Percentiles rank a stretch among this genome's conserved stretches.
Evolutionary conservation across 139 green algal genomes (phyloP).

Genomic region (Micractinium conductrix): DNA sequence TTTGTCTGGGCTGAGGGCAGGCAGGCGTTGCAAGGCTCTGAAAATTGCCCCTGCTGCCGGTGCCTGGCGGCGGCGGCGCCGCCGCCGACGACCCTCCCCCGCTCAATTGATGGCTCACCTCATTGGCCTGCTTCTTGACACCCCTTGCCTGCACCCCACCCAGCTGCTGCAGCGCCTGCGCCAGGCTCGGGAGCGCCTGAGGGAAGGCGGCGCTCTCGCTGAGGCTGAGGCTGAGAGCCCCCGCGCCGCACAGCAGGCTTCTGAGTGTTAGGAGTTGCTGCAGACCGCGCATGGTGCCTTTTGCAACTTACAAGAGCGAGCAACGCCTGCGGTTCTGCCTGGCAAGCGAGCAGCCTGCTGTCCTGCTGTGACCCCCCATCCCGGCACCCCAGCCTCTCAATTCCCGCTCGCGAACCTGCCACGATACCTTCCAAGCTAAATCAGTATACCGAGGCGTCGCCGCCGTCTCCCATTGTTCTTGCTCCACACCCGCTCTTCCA

Average conservation of each 20-base stretch:
- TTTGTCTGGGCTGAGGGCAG: neutral
- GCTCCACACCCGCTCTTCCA: no score
- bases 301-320: neutral
- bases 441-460: neutral
- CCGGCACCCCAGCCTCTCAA: no score
- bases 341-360: no score
- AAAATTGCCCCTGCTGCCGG: neutral
- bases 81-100: neutral
- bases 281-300: neutral
- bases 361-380: no score
- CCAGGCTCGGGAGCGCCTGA: neutral
- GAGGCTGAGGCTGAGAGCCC: neutral
- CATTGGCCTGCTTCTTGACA: conserved; percentile 51
- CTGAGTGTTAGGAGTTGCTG: conserved; percentile 10
- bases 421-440: neutral
- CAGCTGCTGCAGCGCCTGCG: neutral
- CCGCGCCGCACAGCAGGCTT: neutral
- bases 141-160: neutral
- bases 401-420: neutral
- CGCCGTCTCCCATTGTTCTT: no score
- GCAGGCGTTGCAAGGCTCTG: no score
- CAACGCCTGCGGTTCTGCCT: no score
- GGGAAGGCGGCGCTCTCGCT: neutral
- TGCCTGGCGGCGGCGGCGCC: neutral
- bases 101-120: conserved; percentile 31